A percentile compares a stretch with the other conserved stretches of the same genome.
Evolutionary conservation across 495 filamentous ascomycete genomes (phyloP).

Genomic region (Letharia columbiana): DNA sequence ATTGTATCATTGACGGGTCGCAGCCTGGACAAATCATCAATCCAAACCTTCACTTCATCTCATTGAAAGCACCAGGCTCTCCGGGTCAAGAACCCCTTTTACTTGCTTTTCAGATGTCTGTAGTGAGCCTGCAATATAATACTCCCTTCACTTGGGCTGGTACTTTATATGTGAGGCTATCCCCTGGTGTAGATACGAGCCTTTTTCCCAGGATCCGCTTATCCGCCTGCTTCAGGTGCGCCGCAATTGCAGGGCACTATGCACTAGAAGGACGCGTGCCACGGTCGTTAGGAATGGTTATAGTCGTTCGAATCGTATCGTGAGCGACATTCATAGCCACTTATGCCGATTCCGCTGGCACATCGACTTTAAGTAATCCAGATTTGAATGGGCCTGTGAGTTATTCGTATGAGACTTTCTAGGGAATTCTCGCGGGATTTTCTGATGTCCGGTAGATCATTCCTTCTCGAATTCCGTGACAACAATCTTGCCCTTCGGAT

Average conservation of each 20-base stretch:
- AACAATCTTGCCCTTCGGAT: slow-evolving; percentile 17
- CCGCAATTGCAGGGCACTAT: neutral
- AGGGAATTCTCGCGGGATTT: neutral
- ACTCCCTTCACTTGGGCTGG: neutral
- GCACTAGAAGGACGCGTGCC: neutral
- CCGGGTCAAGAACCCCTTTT: neutral
- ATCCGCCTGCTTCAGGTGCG: neutral
- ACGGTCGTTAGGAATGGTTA: neutral
- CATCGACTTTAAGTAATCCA: neutral
- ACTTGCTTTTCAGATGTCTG: neutral
- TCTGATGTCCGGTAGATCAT: neutral
- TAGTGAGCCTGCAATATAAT: neutral
- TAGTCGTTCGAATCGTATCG: neutral
- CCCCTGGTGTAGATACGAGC: neutral
- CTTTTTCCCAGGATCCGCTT: neutral
- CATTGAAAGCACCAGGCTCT: neutral
- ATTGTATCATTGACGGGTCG: no score
- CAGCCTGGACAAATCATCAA: neutral
- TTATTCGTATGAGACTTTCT: neutral
- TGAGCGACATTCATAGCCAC: neutral
- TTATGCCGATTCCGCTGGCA: neutral
- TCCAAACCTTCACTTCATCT: neutral
- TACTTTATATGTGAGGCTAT: neutral
- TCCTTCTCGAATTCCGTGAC: slow-evolving; percentile 9
- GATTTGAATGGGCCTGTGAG: neutral